A percentile compares a stretch with the other conserved stretches of the same genome.
Evolutionary conservation across 116 monocot species (phyloP).

Genomic region (Papilionanthe hybrid): DNA sequence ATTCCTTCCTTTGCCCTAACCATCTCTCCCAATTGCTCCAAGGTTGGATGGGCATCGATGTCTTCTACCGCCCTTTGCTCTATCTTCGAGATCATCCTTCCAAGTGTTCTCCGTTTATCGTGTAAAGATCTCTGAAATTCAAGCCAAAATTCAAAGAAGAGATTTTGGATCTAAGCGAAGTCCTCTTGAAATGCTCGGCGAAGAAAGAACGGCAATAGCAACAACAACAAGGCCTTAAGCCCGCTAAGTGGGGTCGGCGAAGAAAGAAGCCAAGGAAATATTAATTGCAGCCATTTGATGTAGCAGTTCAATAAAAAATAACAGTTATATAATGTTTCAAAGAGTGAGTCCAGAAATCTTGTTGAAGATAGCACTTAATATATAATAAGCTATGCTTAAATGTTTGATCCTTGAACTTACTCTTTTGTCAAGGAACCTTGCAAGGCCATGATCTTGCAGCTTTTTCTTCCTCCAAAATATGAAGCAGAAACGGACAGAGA

Average conservation of each 20-base stretch:
- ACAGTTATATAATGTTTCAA: too few relatives aligned
- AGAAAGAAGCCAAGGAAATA: neutral
- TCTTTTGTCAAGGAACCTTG: constrained; percentile 69
- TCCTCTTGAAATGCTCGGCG: neutral
- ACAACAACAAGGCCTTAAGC: too few relatives aligned
- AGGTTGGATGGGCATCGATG: constrained; percentile 23
- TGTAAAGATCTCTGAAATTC: constrained; percentile 61
- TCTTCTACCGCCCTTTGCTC: constrained; percentile 43
- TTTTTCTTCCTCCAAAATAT: constrained; percentile 87
- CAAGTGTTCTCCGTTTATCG: constrained; percentile 41
- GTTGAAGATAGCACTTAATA: neutral
- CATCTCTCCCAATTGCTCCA: constrained; percentile 49
- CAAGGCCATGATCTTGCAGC: constrained; percentile 57
- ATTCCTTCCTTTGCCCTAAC: constrained; percentile 56
- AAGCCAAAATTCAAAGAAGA: neutral
- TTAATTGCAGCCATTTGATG: neutral
- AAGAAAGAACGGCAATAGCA: too few relatives aligned
- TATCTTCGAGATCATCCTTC: constrained; percentile 54
- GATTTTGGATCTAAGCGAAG: neutral
- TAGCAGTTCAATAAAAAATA: neutral
- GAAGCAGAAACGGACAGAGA: constrained; percentile 56
- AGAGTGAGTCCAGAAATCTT: too few relatives aligned
- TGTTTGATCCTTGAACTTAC: constrained; percentile 21
- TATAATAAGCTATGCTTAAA: neutral
- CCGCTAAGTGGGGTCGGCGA: too few relatives aligned